phyloP scores from a whole-genome alignment of 257 asterid genomes.

The Cruciata laevipes region DNA sequence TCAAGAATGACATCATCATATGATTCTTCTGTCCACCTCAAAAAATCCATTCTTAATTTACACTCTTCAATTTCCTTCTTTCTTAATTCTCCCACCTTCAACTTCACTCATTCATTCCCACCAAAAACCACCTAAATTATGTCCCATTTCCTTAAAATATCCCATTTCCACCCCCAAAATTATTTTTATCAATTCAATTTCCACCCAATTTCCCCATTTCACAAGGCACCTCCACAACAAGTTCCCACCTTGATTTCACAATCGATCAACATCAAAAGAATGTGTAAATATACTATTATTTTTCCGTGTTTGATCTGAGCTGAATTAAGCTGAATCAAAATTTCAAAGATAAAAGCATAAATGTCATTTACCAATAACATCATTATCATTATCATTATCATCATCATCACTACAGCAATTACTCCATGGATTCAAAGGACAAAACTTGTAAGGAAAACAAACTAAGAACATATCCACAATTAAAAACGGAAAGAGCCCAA shows the following conservation, averaged over 20 bases:
- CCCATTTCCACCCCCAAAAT: too few species aligned
- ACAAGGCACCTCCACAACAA: neutral
- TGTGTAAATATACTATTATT: too few species aligned
- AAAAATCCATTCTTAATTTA: neutral
- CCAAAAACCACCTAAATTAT: neutral
- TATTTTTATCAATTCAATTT: too few species aligned
- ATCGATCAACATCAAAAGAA: too few species aligned
- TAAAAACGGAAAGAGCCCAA: too few species aligned
- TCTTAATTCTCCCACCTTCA: neutral
- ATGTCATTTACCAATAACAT: too few species aligned
- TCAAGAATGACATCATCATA: neutral
- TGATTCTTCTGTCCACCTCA: constrained; percentile 1
- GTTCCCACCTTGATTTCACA: neutral
- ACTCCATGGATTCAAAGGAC: neutral
- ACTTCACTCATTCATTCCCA: neutral
- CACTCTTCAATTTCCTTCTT: neutral
- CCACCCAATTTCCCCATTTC: neutral
- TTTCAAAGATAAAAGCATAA: neutral
- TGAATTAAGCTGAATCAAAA: too few species aligned
- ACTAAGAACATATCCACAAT: neutral
- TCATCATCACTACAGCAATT: neutral
- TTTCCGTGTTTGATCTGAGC: too few species aligned
- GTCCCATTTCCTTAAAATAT: neutral
- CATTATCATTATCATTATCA: too few species aligned
- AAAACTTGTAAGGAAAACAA: neutral